Evolutionary conservation across 164 flowering plant genomes (phyloP), one percentile per base, ranked within the genome.

Genomic region (Annona squamosa): DNA sequence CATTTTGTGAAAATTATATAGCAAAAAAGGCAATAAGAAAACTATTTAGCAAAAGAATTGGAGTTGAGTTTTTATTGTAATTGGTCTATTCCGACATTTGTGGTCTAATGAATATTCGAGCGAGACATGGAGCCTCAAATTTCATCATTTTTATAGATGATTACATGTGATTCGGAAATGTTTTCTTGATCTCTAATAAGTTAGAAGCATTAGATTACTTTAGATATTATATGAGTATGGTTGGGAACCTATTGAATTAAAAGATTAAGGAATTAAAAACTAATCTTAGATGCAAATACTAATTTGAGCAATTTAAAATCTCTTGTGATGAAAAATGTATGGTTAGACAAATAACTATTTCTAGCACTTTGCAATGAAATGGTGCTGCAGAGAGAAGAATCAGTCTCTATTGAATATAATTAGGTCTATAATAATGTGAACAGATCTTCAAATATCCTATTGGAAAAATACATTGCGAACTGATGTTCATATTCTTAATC

Each of bases 121-220:
- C 67, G 9, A 63, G 68, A 72, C 66, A 61, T 37, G 68, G 68
- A 44, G 37, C 18, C 37, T 42, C 43, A 17, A 62, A 63, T 44
- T 46, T 72, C 62, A 72, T 72, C 59, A 72, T 46, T 19, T 72
- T 72, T 47, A 47, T 72, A 64, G 59, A 72, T 72, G 61, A 72
- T 26, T 64, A 37, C 44, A 61, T 16, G 3, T 12, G 69, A 4
- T 72, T 4, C 0, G 44, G 3, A 9, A 18, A 72, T 72, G 45
- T 64, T 5, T 72, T 62, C 10, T 26, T 63, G 2, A 47, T 72
- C 2, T 71, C 73, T 41, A 63, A 71, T 18, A 71, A 71, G 64
- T 59, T 26, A 26, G 48, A 71, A 71, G 48, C 73, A 57, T 71
- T 71, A 4, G 73, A 59, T n/a, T 52, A 10, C 18, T 71, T 59